Evolutionary conservation across 2,329 filamentous ascomycete genomes (phyloP), one percentile per base, ranked within the genome.

Genomic region (Drechslerella dactyloides): DNA sequence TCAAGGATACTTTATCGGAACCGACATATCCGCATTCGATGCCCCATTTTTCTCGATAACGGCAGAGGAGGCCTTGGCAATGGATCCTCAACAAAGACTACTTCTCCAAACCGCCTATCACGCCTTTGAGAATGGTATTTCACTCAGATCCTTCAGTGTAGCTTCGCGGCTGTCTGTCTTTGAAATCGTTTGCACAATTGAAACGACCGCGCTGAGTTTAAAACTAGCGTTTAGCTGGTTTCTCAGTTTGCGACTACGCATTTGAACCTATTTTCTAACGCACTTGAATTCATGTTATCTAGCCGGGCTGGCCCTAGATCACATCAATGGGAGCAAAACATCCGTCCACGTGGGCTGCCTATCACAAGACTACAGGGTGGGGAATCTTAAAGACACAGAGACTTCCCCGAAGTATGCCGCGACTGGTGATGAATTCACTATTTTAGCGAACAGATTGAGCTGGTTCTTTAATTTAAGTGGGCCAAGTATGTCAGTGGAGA

Each of bases 11-110:
- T 78, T 2, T 79, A 78, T 74, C 79, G 87, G 80, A 85, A 91
- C 90, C 73, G 85, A 92, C 70, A 89, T 90, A 0, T 89, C 89
- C 63, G 82, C 89, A 50, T 93, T 93, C 76, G 90, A 93, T 76
- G 88, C 89, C 15, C 84, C 88, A 0, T 93, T 93, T 81, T 93
- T 93, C 84, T 92, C 91, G 79, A 92, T 93, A 88, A 92, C 89
- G 33, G 90, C 90, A 4, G 86, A 89, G 75, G 90, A 93, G 79
- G 90, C 90, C 23, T 85, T 86, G 56, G 89, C 93, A 77, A 91
- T 89, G 0, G 90, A 93, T 78, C 62, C 62, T 90, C 90, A 91
- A 85, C 90, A 92, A 78, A 85, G 90, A 76, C 83, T 93, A 75
- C 89, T 89, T 1, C 81, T 94, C n/a, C 85, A 88, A 7, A 92